phyloP scores from a whole-genome alignment of 306 rosid species.

The Lablab purpureus region DNA sequence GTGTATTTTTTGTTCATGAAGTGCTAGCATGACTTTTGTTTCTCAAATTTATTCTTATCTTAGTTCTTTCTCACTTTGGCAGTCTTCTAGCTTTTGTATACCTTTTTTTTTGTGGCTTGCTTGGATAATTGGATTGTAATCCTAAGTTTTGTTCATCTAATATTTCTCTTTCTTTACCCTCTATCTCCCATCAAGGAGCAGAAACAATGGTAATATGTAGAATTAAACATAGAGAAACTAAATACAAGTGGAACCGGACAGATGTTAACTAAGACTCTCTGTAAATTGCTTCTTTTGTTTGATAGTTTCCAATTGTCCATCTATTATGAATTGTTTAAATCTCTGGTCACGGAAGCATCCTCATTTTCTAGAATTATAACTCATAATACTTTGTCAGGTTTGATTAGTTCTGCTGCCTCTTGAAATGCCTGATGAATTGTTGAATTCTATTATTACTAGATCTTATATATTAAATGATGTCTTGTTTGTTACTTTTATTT shows the following conservation, averaged over 20 bases:
- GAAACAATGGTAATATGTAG: not conserved
- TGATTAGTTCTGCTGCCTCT: slow-evolving; percentile 12
- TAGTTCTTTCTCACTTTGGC: not conserved
- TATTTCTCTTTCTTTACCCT: not conserved
- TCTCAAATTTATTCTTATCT: slow-evolving; percentile 10
- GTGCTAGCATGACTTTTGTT: slow-evolving; percentile 8
- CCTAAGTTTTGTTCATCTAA: not conserved
- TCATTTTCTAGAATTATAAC: not conserved
- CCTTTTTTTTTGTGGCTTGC: not conserved
- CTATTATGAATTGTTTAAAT: not conserved
- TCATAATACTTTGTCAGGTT: not conserved
- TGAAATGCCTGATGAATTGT: slow-evolving; percentile 2
- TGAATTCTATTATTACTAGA: not conserved
- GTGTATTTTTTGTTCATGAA: slow-evolving; percentile 12
- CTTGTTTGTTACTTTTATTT: slow-evolving; percentile 8
- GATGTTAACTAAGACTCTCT: slow-evolving; percentile 10
- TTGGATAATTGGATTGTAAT: slow-evolving; percentile 20
- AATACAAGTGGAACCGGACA: not conserved
- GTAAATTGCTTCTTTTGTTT: slow-evolving; percentile 12
- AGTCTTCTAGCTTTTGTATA: not conserved
- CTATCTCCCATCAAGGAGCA: not conserved
- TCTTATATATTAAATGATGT: not conserved
- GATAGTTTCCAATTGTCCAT: not conserved
- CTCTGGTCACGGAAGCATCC: slow-evolving; percentile 10
- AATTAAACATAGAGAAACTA: slow-evolving; percentile 11